phyloP scores from a whole-genome alignment of 2,329 filamentous ascomycete genomes.

The Exophiala viscosa region DNA sequence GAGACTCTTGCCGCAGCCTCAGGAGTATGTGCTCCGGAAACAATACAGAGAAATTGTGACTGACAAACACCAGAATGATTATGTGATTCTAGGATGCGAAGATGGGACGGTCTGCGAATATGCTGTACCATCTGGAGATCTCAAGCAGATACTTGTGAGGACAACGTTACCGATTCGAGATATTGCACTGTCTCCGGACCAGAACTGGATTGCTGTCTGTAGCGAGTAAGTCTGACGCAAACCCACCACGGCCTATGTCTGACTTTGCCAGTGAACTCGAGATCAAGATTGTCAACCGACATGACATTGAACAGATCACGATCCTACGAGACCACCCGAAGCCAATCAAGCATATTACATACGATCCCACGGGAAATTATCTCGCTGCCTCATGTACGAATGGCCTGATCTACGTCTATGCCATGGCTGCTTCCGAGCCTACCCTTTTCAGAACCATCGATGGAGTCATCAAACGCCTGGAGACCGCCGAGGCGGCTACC shows the following conservation, averaged over 20 bases:
- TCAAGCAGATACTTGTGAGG: slow-evolving; percentile 78
- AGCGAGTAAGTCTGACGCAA: slow-evolving; percentile 65
- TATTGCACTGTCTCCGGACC: slow-evolving; percentile 74
- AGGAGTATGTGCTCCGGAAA: slow-evolving; percentile 29
- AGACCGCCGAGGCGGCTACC: slow-evolving; percentile 71
- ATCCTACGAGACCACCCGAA: slow-evolving; percentile 79
- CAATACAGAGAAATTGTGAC: background rate
- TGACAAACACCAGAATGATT: slow-evolving; percentile 57
- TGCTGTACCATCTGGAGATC: slow-evolving; percentile 63
- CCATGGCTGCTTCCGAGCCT: slow-evolving; percentile 70
- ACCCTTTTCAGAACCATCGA: slow-evolving; percentile 80
- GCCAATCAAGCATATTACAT: slow-evolving; percentile 86
- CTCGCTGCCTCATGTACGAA: slow-evolving; percentile 82
- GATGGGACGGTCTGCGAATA: slow-evolving; percentile 96
- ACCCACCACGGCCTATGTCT: background rate
- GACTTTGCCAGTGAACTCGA: slow-evolving; percentile 62
- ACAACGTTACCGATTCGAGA: slow-evolving; percentile 84
- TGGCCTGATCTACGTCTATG: slow-evolving; percentile 87
- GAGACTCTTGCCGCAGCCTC: slow-evolving; percentile 77
- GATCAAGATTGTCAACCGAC: slow-evolving; percentile 80
- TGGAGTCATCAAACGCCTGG: slow-evolving; percentile 74
- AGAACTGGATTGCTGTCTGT: slow-evolving; percentile 87
- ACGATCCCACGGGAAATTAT: slow-evolving; percentile 73
- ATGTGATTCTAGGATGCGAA: slow-evolving; percentile 85
- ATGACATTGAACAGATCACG: slow-evolving; percentile 71